Conservation (phyloP, 371 early-diverging fungal species). For the Mortierella sp. region DNA sequence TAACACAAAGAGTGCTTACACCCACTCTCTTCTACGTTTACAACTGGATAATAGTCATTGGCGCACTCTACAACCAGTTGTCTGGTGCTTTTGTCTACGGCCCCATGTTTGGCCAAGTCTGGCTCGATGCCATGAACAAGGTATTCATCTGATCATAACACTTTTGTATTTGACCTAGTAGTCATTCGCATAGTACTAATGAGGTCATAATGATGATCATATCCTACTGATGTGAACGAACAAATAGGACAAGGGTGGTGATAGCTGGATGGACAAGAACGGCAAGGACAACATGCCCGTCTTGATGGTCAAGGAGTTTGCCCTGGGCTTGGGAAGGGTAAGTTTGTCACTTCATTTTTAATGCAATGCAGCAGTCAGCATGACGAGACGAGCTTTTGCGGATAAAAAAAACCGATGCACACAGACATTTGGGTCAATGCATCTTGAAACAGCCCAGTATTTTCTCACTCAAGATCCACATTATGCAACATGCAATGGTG, state of each 20-base stretch:
- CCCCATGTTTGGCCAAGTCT: slow-evolving; percentile 54
- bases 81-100: slow-evolving; percentile 52
- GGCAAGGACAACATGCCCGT: slow-evolving; percentile 16
- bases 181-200: neutral
- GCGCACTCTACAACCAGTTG: slow-evolving; percentile 44
- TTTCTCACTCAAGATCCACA: neutral
- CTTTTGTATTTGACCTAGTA: neutral
- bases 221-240: neutral
- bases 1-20: neutral
- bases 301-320: slow-evolving; percentile 39
- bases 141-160: slow-evolving; percentile 1
- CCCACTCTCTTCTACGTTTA: too few relatives aligned
- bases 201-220: neutral
- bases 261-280: slow-evolving; percentile 21
- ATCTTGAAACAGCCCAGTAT: slow-evolving; percentile 12
- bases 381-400: neutral
- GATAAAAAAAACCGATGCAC: neutral
- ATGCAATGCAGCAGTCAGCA: neutral
- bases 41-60: slow-evolving; percentile 30
- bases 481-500: neutral
- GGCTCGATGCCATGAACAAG: slow-evolving; percentile 54
- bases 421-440: neutral
- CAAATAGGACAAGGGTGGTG: slow-evolving; percentile 45
- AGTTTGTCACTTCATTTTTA: neutral
- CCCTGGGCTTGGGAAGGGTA: slow-evolving; percentile 47